Percentiles rank a stretch among this genome's conserved stretches.
Evolutionary conservation across 2,329 filamentous ascomycete genomes (phyloP).

Genomic region (Gyromitra esculenta): DNA sequence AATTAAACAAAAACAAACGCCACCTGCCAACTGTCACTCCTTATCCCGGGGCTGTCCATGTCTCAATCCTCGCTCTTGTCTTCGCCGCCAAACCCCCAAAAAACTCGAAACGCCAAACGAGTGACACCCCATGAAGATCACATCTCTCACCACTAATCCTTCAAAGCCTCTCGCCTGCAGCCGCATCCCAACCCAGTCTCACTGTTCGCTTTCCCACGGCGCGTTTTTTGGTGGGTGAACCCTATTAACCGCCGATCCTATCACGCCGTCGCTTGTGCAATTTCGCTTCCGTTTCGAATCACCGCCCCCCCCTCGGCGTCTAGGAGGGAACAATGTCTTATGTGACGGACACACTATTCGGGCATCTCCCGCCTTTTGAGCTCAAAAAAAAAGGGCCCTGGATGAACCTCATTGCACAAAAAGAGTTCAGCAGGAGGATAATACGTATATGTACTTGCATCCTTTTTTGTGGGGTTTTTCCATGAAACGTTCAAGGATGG

Average conservation of each 20-base stretch:
- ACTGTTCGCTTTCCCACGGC: neutral
- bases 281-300: constrained; percentile 15
- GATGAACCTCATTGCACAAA: neutral
- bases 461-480: neutral
- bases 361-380: neutral
- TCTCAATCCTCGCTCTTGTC: neutral
- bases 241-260: constrained; percentile 5
- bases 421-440: too few relatives aligned
- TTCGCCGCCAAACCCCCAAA: constrained; percentile 2
- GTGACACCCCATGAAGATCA: constrained; percentile 43
- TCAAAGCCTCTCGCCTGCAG: neutral
- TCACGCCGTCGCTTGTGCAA: neutral
- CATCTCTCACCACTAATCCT: neutral
- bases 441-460: neutral
- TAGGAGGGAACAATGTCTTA: constrained; percentile 19
- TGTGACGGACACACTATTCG: neutral
- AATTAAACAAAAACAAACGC: constrained; percentile 40
- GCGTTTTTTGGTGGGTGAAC: neutral
- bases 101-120: constrained; percentile 27
- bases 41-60: constrained; percentile 2
- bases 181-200: neutral
- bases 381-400: neutral
- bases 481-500: constrained; percentile 7
- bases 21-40: constrained; percentile 34
- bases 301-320: constrained; percentile 11